Conservation (phyloP, 768 basidiomycete species). For the Lyophyllum atratum region DNA sequence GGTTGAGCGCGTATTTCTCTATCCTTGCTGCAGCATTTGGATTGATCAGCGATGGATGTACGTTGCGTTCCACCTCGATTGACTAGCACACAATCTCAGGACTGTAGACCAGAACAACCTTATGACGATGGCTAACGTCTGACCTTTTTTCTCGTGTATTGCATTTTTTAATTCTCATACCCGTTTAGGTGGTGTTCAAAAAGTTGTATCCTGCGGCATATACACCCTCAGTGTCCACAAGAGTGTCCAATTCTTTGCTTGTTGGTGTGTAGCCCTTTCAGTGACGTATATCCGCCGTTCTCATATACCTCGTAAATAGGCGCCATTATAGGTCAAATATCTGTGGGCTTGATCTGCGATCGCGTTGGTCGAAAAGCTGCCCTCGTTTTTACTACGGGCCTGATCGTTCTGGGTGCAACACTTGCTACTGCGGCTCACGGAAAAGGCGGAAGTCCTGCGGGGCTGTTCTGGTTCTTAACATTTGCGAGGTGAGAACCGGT, state of each 20-base stretch:
- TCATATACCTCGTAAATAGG: slow-evolving; percentile 27
- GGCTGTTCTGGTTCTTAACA: slow-evolving; percentile 77
- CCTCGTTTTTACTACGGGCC: slow-evolving; percentile 63
- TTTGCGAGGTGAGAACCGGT: slow-evolving; percentile 42
- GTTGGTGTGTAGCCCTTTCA: slow-evolving; percentile 43
- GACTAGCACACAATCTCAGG: neutral
- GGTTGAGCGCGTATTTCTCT: slow-evolving; percentile 60
- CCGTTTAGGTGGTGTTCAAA: slow-evolving; percentile 53
- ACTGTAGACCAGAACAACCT: slow-evolving; percentile 65
- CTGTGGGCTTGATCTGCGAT: slow-evolving; percentile 73
- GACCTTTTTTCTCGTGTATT: slow-evolving; percentile 9
- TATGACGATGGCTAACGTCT: slow-evolving; percentile 69
- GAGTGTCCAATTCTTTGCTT: slow-evolving; percentile 70
- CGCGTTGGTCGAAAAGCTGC: slow-evolving; percentile 76
- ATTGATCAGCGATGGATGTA: slow-evolving; percentile 65
- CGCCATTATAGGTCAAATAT: slow-evolving; percentile 48
- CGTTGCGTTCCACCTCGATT: slow-evolving; percentile 12
- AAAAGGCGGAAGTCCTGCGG: slow-evolving; percentile 50
- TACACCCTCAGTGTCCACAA: slow-evolving; percentile 61
- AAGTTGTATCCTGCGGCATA: slow-evolving; percentile 64
- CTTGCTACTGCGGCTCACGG: slow-evolving; percentile 72
- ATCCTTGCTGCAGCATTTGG: slow-evolving; percentile 67
- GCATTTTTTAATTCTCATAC: neutral
- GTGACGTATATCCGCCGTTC: slow-evolving; percentile 42
- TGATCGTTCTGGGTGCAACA: slow-evolving; percentile 71